phyloP scores from a whole-genome alignment of 139 green algal species.

The Yamagishiella unicocca region DNA sequence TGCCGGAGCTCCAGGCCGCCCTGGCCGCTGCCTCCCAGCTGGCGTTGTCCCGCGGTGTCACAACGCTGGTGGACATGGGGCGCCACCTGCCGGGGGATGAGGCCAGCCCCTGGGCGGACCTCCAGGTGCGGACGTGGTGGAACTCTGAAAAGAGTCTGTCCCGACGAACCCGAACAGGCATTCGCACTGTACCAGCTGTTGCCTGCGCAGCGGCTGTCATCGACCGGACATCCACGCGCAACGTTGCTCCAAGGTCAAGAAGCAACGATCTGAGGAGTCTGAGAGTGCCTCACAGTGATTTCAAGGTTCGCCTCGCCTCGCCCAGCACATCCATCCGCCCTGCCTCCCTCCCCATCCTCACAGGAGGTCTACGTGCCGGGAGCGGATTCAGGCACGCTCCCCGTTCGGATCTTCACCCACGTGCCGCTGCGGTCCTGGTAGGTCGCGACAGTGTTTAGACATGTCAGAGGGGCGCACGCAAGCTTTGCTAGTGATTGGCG shows the following conservation, averaged over 20 bases:
- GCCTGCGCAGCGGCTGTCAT: too few species aligned
- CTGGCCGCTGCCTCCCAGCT: conserved; percentile 59
- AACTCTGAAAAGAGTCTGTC: too few species aligned
- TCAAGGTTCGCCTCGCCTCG: too few species aligned
- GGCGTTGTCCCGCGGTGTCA: conserved; percentile 71
- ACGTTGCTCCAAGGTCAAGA: too few species aligned
- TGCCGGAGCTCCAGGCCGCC: conserved; percentile 17
- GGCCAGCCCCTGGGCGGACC: conserved; percentile 58
- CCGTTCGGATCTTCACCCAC: conserved; percentile 23
- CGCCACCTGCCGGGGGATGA: conserved; percentile 51
- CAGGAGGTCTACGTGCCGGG: conserved; percentile 68
- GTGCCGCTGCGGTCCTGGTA: conserved; percentile 35
- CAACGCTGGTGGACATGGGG: conserved; percentile 78
- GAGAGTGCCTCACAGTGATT: too few species aligned
- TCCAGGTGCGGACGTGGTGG: conserved; percentile 62
- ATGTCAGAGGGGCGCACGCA: neutral
- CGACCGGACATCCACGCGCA: too few species aligned
- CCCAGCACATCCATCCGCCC: neutral
- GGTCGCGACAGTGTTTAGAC: too few species aligned
- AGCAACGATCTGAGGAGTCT: too few species aligned
- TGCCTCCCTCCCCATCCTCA: conserved; percentile 5
- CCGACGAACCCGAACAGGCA: too few species aligned
- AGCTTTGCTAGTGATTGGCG: neutral
- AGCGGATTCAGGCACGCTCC: conserved; percentile 59
- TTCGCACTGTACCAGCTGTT: too few species aligned